A percentile compares a stretch with the other conserved stretches of the same genome.
phyloP scores from a whole-genome alignment of 345 rosid species.

The Gossypium stocksii region DNA sequence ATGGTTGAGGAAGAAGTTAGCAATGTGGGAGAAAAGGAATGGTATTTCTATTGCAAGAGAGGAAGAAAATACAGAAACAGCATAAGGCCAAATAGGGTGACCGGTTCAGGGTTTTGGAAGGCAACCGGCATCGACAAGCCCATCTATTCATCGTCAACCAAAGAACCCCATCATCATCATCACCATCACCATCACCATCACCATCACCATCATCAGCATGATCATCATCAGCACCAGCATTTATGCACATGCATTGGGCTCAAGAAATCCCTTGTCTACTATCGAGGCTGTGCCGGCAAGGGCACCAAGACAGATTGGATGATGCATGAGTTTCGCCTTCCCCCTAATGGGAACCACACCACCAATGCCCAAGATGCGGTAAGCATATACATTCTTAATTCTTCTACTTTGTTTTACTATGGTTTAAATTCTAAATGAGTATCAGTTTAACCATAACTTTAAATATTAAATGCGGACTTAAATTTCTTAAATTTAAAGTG shows the following conservation, averaged over 20 bases:
- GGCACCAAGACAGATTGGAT: constrained; percentile 93
- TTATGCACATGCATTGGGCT: constrained; percentile 49
- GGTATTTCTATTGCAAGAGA: constrained; percentile 77
- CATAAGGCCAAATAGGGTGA: constrained; percentile 72
- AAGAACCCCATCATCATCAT: constrained; percentile 27
- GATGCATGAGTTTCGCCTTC: constrained; percentile 88
- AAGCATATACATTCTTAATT: constrained; percentile 22
- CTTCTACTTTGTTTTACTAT: neutral
- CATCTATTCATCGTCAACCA: constrained; percentile 28
- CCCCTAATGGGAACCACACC: constrained; percentile 25
- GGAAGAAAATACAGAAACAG: constrained; percentile 81
- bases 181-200: neutral
- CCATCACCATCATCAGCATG: too few species aligned
- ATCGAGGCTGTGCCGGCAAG: constrained; percentile 71
- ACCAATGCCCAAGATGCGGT: constrained; percentile 50
- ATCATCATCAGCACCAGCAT: neutral
- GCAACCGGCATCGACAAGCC: constrained; percentile 86
- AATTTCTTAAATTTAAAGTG: too few species aligned
- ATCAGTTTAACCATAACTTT: too few species aligned
- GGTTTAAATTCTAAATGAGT: too few species aligned
- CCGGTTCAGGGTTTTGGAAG: constrained; percentile 87
- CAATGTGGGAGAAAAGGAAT: constrained; percentile 55
- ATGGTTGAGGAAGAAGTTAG: constrained; percentile 33
- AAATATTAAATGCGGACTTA: too few species aligned
- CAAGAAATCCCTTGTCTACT: constrained; percentile 74